Evolutionary conservation across 2,329 filamentous ascomycete genomes (phyloP).

Genomic region (Mariannaea elegans): DNA sequence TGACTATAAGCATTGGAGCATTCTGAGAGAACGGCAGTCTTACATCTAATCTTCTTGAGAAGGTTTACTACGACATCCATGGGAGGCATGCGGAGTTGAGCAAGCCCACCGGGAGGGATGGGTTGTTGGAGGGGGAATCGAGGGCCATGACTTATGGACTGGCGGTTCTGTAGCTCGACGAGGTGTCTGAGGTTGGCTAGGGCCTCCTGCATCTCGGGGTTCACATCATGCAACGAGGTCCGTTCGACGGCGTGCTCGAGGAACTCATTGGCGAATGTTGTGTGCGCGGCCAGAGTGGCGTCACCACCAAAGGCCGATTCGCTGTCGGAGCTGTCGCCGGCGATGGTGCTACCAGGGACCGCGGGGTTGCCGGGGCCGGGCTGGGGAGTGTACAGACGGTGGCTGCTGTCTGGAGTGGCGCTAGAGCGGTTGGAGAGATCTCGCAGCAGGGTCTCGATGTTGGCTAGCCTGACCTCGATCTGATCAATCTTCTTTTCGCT

Average conservation of each 20-base stretch:
- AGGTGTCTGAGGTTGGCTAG: constrained; percentile 62
- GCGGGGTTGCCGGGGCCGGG: constrained; percentile 32
- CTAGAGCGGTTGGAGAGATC: constrained; percentile 45
- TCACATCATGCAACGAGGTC: constrained; percentile 55
- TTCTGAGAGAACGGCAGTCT: constrained; percentile 1
- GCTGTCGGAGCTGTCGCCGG: constrained; percentile 51
- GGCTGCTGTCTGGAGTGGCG: constrained; percentile 35
- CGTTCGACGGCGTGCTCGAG: constrained; percentile 62
- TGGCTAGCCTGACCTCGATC: constrained; percentile 55
- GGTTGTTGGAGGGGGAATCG: constrained; percentile 57
- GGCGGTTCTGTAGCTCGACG: constrained; percentile 58
- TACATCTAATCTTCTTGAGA: constrained; percentile 59
- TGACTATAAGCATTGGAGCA: not conserved
- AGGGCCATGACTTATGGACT: constrained; percentile 52
- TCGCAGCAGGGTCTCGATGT: constrained; percentile 55
- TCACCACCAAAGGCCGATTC: constrained; percentile 57
- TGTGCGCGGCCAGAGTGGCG: constrained; percentile 58
- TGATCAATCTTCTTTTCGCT: constrained; percentile 64
- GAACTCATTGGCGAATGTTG: constrained; percentile 63
- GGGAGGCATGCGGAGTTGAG: constrained; percentile 64
- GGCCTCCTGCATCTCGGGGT: constrained; percentile 62
- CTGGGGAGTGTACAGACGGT: constrained; percentile 34
- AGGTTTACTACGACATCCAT: constrained; percentile 58
- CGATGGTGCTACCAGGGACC: constrained; percentile 43
- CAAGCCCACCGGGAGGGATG: constrained; percentile 55